phyloP scores from a whole-genome alignment of 2,329 filamentous ascomycete species.

The Fusarium neocosmosporiellum region DNA sequence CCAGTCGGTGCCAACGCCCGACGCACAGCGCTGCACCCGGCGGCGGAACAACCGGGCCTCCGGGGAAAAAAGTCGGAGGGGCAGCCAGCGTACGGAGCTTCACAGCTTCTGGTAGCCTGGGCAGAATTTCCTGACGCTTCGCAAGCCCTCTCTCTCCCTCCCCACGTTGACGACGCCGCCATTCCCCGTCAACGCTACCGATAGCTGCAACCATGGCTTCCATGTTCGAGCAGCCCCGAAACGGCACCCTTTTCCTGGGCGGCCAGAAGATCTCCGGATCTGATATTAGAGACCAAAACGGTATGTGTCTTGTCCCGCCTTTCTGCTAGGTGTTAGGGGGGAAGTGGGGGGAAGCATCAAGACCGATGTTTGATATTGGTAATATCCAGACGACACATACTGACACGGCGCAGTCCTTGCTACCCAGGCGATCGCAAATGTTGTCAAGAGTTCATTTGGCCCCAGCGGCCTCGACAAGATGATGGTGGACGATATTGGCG shows the following conservation, averaged over 20 bases:
- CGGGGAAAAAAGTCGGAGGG: slow-evolving; percentile 45
- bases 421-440: slow-evolving; percentile 97
- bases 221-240: slow-evolving; percentile 95
- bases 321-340: slow-evolving; percentile 39
- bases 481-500: slow-evolving; percentile 99
- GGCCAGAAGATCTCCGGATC: slow-evolving; percentile 97
- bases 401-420: slow-evolving; percentile 75
- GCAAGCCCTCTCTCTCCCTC: slow-evolving; percentile 30
- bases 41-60: slow-evolving; percentile 43
- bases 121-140: slow-evolving; percentile 46
- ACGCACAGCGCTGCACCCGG: slow-evolving; percentile 18
- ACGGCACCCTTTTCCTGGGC: slow-evolving; percentile 96
- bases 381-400: slow-evolving; percentile 14
- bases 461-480: slow-evolving; percentile 99
- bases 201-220: slow-evolving; percentile 76
- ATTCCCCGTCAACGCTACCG: slow-evolving; percentile 36
- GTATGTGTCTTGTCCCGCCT: slow-evolving; percentile 58
- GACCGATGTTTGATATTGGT: slow-evolving; percentile 32
- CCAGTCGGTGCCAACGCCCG: slow-evolving; percentile 8
- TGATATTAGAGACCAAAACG: slow-evolving; percentile 97
- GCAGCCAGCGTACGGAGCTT: slow-evolving; percentile 40
- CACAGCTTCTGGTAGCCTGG: slow-evolving; percentile 46
- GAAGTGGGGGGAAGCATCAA: slow-evolving; percentile 38
- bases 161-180: slow-evolving; percentile 42
- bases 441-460: slow-evolving; percentile 98